Conservation (phyloP, 495 filamentous ascomycete species). For the Neurospora discreta region DNA sequence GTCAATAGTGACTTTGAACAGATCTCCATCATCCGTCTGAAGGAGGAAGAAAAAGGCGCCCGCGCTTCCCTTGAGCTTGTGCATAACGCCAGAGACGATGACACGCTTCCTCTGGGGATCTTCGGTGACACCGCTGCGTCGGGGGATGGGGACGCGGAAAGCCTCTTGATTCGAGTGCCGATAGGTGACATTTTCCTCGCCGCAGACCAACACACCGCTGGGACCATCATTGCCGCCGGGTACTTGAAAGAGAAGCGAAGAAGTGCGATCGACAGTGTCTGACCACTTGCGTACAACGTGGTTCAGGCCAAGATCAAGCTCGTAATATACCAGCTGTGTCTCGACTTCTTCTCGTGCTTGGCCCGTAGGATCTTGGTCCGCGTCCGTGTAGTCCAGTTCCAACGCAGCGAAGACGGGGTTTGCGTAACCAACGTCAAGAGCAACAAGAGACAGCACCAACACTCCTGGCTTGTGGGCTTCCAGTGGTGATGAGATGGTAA, state of each 20-base stretch:
- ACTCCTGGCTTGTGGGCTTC: conserved; percentile 96
- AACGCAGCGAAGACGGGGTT: conserved; percentile 93
- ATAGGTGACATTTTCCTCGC: conserved; percentile 90
- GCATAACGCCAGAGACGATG: conserved; percentile 87
- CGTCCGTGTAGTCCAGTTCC: conserved; percentile 85
- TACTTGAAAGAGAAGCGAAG: conserved; percentile 87
- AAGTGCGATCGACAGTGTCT: conserved; percentile 82
- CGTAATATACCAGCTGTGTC: conserved; percentile 91
- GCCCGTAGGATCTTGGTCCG: conserved; percentile 83
- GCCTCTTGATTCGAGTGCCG: conserved; percentile 84
- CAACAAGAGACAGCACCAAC: conserved; percentile 74
- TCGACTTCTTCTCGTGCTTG: conserved; percentile 71
- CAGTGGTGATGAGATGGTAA: conserved; percentile 94
- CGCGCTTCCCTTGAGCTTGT: conserved; percentile 75
- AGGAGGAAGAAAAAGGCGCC: conserved; percentile 92
- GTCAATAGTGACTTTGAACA: conserved; percentile 92
- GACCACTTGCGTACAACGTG: conserved; percentile 95
- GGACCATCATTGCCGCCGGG: conserved; percentile 90
- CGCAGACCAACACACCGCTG: conserved; percentile 89
- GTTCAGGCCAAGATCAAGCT: conserved; percentile 91
- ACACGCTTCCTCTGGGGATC: conserved; percentile 81
- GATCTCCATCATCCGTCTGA: conserved; percentile 90
- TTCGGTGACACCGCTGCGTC: conserved; percentile 75
- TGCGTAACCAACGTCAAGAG: conserved; percentile 89
- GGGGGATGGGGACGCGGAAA: conserved; percentile 80